Base-by-base conservation (phyloP, 2,329 filamentous ascomycete genomes). In the Lasiodiplodia hormozganensis region DNA sequence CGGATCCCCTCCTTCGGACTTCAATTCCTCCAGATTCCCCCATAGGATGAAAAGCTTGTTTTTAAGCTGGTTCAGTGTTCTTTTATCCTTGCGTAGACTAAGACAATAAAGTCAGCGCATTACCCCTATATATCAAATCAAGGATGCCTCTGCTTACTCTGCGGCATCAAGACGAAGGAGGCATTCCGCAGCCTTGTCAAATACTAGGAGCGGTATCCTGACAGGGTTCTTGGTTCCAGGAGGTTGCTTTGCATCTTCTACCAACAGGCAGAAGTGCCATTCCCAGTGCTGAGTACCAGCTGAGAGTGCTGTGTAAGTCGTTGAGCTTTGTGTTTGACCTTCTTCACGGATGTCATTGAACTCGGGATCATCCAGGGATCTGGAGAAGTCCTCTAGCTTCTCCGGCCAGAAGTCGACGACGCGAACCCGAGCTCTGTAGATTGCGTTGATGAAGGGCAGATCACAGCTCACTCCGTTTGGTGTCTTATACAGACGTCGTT, bases 21-120 rank as follows among this genome's bases (percentile, higher is more conserved):
- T 93, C 58, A 82, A 78, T 76, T 97, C 93, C 75, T 94, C 89
- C 1, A 97, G 83, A 70, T 97, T 88, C 1, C 95, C 95, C 94
- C 95, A 98, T 1, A 97, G 83, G 43, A 88, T 82, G 76, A 90
- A 95, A 67, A 97, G 83, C 72, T 87, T 89, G 72, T 96, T 88
- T 62, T 88, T 86, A 4, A 97, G 80, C 7, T 77, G 70, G 3
- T 73, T 76, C 0, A 96, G 80, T 1, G 80, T 74, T 0, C 77
- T 64, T 2, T 78, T 73, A 54, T 91, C 81, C n/a, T 78, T 76
- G 23, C 84, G 85, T 40, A 97, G 84, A 77, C 89, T 88, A 53
- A 14, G 54, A 28, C 31, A 38, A 12, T 23, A 47, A 25, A 40
- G 47, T 64, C 23, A 62, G 57, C 18, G 23, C 16, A 21, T 75